A percentile compares a stretch with the other conserved stretches of the same genome.
These are phyloP conservation scores for Picea glauca DNA, from an alignment of 75 land plant genomes.

Conservation along the genomic window DNA sequence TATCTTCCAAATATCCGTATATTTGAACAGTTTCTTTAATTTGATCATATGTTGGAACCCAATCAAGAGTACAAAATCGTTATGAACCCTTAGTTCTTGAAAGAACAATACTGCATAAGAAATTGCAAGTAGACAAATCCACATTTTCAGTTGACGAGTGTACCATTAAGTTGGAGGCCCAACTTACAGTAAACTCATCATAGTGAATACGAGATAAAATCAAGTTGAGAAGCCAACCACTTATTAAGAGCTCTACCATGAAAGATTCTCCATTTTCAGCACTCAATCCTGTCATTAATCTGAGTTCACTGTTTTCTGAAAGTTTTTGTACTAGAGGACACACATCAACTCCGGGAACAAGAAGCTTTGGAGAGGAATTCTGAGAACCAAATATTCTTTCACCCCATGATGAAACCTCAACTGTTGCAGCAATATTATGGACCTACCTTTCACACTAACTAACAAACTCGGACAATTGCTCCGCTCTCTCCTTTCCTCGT, in stretches of 20 bases:
- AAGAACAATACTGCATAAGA: not conserved
- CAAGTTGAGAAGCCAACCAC: slow-evolving; percentile 1
- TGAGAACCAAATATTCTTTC: slow-evolving; percentile 5
- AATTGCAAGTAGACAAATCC: not conserved
- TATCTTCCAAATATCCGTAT: slow-evolving; percentile 1
- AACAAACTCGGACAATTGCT: too few relatives aligned
- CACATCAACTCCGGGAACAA: slow-evolving; percentile 13
- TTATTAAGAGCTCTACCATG: not conserved
- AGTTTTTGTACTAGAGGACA: slow-evolving; percentile 23
- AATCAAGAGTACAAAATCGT: not conserved
- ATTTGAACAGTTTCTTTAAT: not conserved
- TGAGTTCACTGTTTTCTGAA: slow-evolving; percentile 24
- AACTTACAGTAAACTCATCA: slow-evolving; percentile 3
- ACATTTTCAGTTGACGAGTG: not conserved
- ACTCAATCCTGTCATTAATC: slow-evolving; percentile 18
- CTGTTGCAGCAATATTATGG: too few relatives aligned
- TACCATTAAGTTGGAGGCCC: slow-evolving; percentile 4
- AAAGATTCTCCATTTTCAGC: slow-evolving; percentile 22
- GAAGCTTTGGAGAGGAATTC: slow-evolving; percentile 18
- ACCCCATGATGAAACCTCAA: too few relatives aligned
- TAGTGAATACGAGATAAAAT: not conserved
- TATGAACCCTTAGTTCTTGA: not conserved
- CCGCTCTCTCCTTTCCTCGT: too few relatives aligned
- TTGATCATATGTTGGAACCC: not conserved
- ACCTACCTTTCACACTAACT: too few relatives aligned